Conservation (phyloP, 306 rosid species). For the Clitoria ternatea region DNA sequence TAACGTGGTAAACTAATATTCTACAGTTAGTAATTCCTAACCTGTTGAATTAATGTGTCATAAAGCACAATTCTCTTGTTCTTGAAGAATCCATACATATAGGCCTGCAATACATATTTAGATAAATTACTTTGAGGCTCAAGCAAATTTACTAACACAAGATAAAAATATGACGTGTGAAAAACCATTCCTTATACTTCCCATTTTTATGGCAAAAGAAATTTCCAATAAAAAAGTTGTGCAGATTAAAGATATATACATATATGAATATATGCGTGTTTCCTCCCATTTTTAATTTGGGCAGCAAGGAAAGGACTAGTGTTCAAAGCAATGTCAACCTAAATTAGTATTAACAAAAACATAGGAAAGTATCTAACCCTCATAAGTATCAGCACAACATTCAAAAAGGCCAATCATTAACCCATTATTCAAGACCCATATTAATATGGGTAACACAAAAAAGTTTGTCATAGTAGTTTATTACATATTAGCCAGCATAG, state of each 20-base stretch:
- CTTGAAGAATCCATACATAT: conserved; percentile 98
- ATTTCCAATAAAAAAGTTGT: not conserved
- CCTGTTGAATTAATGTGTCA: conserved; percentile 98
- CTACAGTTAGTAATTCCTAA: conserved; percentile 25
- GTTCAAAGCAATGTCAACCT: not conserved
- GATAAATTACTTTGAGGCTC: not conserved
- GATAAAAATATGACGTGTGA: not conserved
- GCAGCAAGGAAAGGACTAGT: not conserved
- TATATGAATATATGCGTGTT: not conserved
- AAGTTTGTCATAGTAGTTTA: not conserved
- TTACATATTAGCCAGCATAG: not conserved
- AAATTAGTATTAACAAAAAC: not conserved
- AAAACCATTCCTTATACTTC: not conserved
- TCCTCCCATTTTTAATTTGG: not conserved
- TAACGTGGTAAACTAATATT: not conserved
- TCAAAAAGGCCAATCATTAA: not conserved
- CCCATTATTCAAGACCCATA: not conserved
- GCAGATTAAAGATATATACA: not conserved
- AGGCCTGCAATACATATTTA: conserved; percentile 64
- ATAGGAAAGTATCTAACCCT: not conserved
- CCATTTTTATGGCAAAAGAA: not conserved
- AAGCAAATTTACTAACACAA: not conserved
- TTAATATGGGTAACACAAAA: not conserved
- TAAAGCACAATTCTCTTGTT: conserved; percentile 96
- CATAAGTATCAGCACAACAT: not conserved